Evolutionary conservation across 352 stramenopile genomes (phyloP).

Genomic region (Phytophthora capsici): DNA sequence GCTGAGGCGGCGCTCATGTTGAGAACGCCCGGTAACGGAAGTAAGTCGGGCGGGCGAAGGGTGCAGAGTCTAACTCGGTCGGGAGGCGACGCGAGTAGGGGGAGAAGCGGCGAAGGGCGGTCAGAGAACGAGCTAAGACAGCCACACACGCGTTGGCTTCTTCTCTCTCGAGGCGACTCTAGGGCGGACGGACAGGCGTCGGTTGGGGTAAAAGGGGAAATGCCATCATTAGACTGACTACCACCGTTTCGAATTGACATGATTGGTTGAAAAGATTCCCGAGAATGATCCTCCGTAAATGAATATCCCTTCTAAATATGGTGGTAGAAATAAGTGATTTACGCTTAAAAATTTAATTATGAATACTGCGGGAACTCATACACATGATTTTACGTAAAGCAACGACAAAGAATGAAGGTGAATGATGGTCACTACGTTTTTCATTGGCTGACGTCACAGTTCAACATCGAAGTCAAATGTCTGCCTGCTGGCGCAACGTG

Average conservation of each 20-base stretch:
- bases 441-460: constrained; percentile 13
- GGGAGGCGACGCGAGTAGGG: constrained; percentile 36
- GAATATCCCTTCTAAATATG: not conserved
- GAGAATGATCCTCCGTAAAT: constrained; percentile 3
- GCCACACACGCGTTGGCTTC: constrained; percentile 34
- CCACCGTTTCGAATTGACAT: not conserved
- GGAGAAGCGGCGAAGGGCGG: constrained; percentile 37
- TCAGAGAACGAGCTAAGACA: constrained; percentile 54
- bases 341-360: not conserved
- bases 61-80: constrained; percentile 46
- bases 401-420: constrained; percentile 5
- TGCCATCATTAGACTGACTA: constrained; percentile 5
- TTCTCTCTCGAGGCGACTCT: constrained; percentile 24
- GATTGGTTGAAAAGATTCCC: no score
- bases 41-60: constrained; percentile 28
- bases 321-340: not conserved
- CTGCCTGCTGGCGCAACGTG: not conserved
- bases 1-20: constrained; percentile 38
- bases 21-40: constrained; percentile 26
- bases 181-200: not conserved
- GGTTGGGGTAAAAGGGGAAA: constrained; percentile 22
- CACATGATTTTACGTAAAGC: constrained; percentile 6
- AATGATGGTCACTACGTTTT: constrained; percentile 36
- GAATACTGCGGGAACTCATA: constrained; percentile 9
- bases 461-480: constrained; percentile 15